A percentile compares a stretch with the other conserved stretches of the same genome.
Evolutionary conservation across 345 rosid genomes (phyloP).

Genomic region (Fremontodendron californicum): DNA sequence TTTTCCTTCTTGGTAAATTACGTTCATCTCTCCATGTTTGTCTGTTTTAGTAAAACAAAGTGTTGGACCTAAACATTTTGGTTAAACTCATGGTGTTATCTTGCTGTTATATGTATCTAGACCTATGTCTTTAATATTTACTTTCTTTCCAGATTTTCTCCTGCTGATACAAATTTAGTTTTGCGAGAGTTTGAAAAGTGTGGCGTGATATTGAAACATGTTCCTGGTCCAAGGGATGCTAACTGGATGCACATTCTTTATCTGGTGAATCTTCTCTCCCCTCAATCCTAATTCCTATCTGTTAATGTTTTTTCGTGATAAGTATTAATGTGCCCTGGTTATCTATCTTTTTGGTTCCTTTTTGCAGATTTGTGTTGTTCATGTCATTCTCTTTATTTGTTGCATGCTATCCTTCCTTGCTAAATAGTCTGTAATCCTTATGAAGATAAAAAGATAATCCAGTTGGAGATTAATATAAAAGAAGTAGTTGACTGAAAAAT

Average conservation of each 20-base stretch:
- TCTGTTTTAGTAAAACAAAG: neutral
- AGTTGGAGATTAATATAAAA: neutral
- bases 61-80: neutral
- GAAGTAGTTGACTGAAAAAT: neutral
- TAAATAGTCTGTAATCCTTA: neutral
- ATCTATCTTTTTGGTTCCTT: neutral
- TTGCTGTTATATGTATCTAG: neutral
- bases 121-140: neutral
- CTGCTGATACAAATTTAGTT: conserved; percentile 84
- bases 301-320: neutral
- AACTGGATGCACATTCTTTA: conserved; percentile 97
- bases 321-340: neutral
- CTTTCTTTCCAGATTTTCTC: conserved; percentile 61
- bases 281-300: neutral
- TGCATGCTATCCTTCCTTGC: neutral
- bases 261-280: conserved; percentile 49
- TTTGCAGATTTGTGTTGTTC: neutral
- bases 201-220: conserved; percentile 84
- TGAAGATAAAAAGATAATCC: neutral
- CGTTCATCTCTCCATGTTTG: neutral
- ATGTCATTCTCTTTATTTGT: conserved; percentile 2
- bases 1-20: neutral
- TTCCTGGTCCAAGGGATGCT: conserved; percentile 92
- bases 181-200: conserved; percentile 92
- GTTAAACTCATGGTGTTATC: neutral